These are phyloP conservation scores for Colletotrichum sojae DNA, from an alignment of 2,329 filamentous ascomycete species.

Conservation along the genomic window DNA sequence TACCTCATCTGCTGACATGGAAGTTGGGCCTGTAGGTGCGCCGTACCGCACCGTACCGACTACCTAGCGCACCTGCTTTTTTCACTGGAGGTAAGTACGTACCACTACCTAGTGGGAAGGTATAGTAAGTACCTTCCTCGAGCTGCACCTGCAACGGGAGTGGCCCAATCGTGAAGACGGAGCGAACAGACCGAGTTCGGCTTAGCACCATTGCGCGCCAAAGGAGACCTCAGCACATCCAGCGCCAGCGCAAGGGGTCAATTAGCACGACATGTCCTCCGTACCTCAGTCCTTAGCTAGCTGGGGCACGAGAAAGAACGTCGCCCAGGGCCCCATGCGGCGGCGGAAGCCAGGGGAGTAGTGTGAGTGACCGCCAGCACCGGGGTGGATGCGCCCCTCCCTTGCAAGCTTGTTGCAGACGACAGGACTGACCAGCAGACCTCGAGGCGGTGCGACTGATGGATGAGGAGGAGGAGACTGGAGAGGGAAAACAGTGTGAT, in stretches of 20 bases:
- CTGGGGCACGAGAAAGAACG: neutral
- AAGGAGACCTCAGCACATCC: conserved; percentile 13
- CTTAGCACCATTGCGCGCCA: conserved; percentile 26
- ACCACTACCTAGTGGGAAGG: neutral
- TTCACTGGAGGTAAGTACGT: neutral
- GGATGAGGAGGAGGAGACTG: too few species aligned
- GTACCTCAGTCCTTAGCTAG: conserved; percentile 3
- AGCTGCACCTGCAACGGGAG: neutral
- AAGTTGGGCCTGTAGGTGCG: too few species aligned
- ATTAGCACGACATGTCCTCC: conserved; percentile 23
- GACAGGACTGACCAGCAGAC: too few species aligned
- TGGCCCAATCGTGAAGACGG: conserved; percentile 33
- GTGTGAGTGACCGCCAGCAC: neutral
- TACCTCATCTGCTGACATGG: neutral
- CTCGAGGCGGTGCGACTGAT: too few species aligned
- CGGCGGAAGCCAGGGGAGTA: conserved; percentile 27
- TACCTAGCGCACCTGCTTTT: neutral
- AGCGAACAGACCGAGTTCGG: conserved; percentile 31
- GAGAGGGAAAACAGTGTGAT: neutral
- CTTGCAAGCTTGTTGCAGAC: conserved; percentile 5
- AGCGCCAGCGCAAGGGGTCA: conserved; percentile 20
- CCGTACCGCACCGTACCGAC: too few species aligned
- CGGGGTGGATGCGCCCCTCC: conserved; percentile 1
- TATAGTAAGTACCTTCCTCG: neutral
- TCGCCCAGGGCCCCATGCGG: conserved; percentile 34